These are phyloP conservation scores for Vaccinium corymbosum DNA, from an alignment of 148 eudicot genomes.

Conservation along the genomic window DNA sequence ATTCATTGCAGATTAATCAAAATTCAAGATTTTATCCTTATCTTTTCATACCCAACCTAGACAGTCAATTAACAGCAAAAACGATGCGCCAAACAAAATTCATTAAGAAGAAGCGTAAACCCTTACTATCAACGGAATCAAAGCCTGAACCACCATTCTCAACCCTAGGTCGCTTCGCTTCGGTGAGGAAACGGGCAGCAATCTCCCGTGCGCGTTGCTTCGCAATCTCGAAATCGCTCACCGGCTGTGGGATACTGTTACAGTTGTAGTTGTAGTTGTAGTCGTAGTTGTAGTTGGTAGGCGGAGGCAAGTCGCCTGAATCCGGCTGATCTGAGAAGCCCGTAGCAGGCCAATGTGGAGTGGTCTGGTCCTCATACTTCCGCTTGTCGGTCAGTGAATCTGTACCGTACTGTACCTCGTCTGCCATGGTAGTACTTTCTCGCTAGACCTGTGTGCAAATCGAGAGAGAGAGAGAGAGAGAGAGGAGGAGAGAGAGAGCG, in stretches of 20 bases:
- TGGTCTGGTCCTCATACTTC: slow-evolving; percentile 62
- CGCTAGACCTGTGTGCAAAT: background rate
- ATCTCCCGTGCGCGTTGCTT: slow-evolving; percentile 75
- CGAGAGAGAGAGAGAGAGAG: slow-evolving; percentile 1
- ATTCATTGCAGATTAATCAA: too few species aligned
- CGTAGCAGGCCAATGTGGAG: slow-evolving; percentile 48
- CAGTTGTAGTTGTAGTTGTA: slow-evolving; percentile 34
- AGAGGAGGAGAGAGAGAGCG: background rate
- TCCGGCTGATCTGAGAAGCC: slow-evolving; percentile 67
- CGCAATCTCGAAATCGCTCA: slow-evolving; percentile 50
- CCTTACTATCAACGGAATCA: slow-evolving; percentile 30
- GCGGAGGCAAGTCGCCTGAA: slow-evolving; percentile 12
- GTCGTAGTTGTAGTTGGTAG: slow-evolving; percentile 40
- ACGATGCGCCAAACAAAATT: background rate
- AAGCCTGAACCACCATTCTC: slow-evolving; percentile 49
- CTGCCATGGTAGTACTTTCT: slow-evolving; percentile 47
- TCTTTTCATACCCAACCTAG: background rate
- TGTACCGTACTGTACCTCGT: slow-evolving; percentile 47
- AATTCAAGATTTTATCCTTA: too few species aligned
- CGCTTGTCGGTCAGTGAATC: slow-evolving; percentile 49
- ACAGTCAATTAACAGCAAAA: background rate
- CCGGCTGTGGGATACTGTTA: slow-evolving; percentile 45
- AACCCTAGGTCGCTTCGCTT: slow-evolving; percentile 69
- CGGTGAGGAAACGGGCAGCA: slow-evolving; percentile 65
- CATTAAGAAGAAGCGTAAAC: slow-evolving; percentile 14